Evolutionary conservation across 2,329 filamentous ascomycete species (phyloP), one percentile per base, ranked within the genome.

Genomic region (Fusarium pseudocircinatum): DNA sequence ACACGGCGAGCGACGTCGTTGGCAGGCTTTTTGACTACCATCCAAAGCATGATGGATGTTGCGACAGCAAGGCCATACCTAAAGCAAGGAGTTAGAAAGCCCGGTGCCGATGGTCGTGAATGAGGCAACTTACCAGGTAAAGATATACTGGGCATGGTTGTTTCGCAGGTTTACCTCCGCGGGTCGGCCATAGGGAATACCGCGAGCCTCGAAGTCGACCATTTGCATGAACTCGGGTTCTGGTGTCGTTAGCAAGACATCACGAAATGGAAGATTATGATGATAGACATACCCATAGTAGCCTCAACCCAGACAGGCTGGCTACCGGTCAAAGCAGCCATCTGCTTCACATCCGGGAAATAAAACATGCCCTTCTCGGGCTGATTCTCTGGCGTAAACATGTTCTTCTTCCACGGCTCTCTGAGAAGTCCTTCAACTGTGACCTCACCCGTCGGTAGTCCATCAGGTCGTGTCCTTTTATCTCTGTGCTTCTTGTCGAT

Each of bases 81-180:
- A 40, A 54, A 62, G 57, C 24, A 39, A 58, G 15, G 50, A 26
- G 36, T 56, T 36, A 68, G 57, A 57, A 46, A 10, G 16, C 37
- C 9, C 26, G 30, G 36, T 20, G 26, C 39, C 20, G 10, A 26
- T 50, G 30, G 36, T 20, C 32, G 50, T 24, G 28, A 32, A 43
- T 32, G 46, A 54, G 37, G 44, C 44, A 83, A 83, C 91, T 79
- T 90, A 98, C 96, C 96, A 99, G 75, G 96, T 99, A 82, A 98
- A 96, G 76, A 99, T 99, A 83, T 99, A 99, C 86, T 98, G 96
- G 73, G 94, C 91, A 83, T 99, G 96, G 83, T 97, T 98, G 81
- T 99, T 99, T 81, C 94, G 90, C 79, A 99, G 85, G 81, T 97
- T 97, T 69, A 99, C 95, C 83, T 97, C 94, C 9, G 96, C 89